These are phyloP conservation scores for Niveomyces coronatus DNA, from an alignment of 2,329 filamentous ascomycete species.

Conservation along the genomic window DNA sequence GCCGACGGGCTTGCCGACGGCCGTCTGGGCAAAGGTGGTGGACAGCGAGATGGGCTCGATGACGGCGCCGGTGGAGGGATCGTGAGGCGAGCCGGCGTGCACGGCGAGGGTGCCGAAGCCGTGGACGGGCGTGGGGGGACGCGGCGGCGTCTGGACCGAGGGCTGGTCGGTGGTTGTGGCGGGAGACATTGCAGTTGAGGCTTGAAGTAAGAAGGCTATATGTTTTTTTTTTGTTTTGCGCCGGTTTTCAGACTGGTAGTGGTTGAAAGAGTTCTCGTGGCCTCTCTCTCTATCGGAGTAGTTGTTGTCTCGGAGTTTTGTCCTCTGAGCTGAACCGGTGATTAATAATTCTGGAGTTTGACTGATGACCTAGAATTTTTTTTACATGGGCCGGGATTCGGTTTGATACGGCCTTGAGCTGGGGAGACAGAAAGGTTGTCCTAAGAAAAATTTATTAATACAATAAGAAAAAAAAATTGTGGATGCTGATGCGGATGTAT, in stretches of 20 bases:
- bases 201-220: not conserved
- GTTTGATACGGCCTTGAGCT: slow-evolving; percentile 5
- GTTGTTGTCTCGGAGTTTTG: not conserved
- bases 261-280: not conserved
- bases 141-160: slow-evolving; percentile 60
- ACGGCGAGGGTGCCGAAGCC: slow-evolving; percentile 90
- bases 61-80: slow-evolving; percentile 85
- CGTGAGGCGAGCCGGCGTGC: slow-evolving; percentile 84
- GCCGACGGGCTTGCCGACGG: slow-evolving; percentile 79
- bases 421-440: too few relatives aligned
- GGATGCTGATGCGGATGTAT: slow-evolving; percentile 8
- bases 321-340: slow-evolving; percentile 3
- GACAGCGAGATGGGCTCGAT: slow-evolving; percentile 94
- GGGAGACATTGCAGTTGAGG: slow-evolving; percentile 17
- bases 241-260: not conserved
- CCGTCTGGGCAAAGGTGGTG: slow-evolving; percentile 88
- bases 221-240: not conserved
- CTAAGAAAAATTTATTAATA: too few relatives aligned
- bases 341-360: slow-evolving; percentile 7
- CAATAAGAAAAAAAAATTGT: slow-evolving; percentile 4
- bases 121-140: slow-evolving; percentile 60
- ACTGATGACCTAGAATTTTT: slow-evolving; percentile 7
- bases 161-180: slow-evolving; percentile 27
- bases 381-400: slow-evolving; percentile 4
- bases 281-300: slow-evolving; percentile 1